Evolutionary conservation across 1,139 yeast genomes (phyloP).

Genomic region (Candida glucosophila): DNA sequence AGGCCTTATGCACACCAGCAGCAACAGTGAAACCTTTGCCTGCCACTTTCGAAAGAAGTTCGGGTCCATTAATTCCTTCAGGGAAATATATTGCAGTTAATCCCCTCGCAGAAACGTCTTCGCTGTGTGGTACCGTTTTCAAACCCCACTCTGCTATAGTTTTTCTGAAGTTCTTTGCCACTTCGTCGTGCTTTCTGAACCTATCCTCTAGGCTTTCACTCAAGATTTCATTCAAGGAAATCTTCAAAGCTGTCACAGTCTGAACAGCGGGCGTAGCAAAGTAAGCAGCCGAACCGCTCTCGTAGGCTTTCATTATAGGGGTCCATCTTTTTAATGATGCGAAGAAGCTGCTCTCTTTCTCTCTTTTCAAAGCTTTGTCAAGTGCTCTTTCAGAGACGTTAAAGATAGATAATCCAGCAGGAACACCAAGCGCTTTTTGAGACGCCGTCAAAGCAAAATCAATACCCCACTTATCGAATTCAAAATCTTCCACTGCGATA

Average conservation of each 20-base stretch:
- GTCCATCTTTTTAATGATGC: constrained; percentile 80
- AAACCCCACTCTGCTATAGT: constrained; percentile 51
- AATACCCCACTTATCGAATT: constrained; percentile 84
- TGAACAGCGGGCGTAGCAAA: constrained; percentile 95
- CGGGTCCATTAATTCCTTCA: constrained; percentile 60
- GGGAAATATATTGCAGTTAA: constrained; percentile 84
- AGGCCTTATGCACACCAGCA: constrained; percentile 82
- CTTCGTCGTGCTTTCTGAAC: constrained; percentile 52
- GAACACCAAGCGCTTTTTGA: constrained; percentile 92
- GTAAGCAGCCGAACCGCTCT: constrained; percentile 73
- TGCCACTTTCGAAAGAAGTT: constrained; percentile 46
- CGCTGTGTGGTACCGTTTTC: constrained; percentile 54
- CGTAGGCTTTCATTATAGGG: constrained; percentile 84
- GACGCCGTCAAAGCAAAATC: constrained; percentile 89
- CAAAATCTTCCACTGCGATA: constrained; percentile 77
- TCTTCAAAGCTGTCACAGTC: constrained; percentile 72
- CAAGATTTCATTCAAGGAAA: constrained; percentile 67
- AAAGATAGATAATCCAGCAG: constrained; percentile 81
- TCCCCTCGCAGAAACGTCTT: constrained; percentile 73
- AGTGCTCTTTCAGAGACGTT: constrained; percentile 73
- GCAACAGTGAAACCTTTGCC: constrained; percentile 74
- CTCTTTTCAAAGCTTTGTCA: constrained; percentile 45
- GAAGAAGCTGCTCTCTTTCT: constrained; percentile 55
- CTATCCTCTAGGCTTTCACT: constrained; percentile 50
- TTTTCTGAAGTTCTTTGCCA: constrained; percentile 59